Evolutionary conservation across 495 filamentous ascomycete species (phyloP).

Genomic region (Oidiodendron maius): DNA sequence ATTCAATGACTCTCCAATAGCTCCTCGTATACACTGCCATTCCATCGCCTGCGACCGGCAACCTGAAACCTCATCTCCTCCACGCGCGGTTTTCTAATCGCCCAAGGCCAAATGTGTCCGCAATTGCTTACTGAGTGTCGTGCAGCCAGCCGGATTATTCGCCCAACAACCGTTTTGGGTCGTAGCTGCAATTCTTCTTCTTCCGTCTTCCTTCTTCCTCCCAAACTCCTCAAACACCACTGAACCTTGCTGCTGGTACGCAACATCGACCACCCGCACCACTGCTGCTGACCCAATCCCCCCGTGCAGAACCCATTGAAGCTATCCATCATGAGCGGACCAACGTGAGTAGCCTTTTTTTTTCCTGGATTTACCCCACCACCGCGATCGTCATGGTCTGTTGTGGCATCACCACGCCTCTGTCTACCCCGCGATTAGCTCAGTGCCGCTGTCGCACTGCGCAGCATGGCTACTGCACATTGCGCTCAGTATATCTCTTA

Average conservation of each 20-base stretch:
- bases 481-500: not conserved
- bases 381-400: slow-evolving; percentile 17
- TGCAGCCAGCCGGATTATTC: too few species aligned
- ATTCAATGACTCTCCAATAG: too few species aligned
- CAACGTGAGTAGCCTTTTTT: slow-evolving; percentile 20
- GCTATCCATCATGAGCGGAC: slow-evolving; percentile 18
- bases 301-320: slow-evolving; percentile 4
- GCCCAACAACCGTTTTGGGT: too few species aligned
- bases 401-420: not conserved
- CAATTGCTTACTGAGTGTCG: too few species aligned
- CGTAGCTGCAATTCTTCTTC: slow-evolving; percentile 12
- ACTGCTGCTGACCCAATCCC: slow-evolving; percentile 14
- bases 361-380: slow-evolving; percentile 17
- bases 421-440: not conserved
- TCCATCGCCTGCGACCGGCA: too few species aligned
- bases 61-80: too few species aligned
- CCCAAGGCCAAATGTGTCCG: too few species aligned
- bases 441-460: not conserved
- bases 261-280: too few species aligned
- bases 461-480: not conserved
- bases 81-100: too few species aligned
- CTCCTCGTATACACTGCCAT: too few species aligned
- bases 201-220: slow-evolving; percentile 16
- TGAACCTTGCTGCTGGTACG: too few species aligned
- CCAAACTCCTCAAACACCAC: slow-evolving; percentile 14